A percentile compares a stretch with the other conserved stretches of the same genome.
Conservation (phyloP, 1,284 basidiomycete genomes). For the Pseudozyma sp. region DNA sequence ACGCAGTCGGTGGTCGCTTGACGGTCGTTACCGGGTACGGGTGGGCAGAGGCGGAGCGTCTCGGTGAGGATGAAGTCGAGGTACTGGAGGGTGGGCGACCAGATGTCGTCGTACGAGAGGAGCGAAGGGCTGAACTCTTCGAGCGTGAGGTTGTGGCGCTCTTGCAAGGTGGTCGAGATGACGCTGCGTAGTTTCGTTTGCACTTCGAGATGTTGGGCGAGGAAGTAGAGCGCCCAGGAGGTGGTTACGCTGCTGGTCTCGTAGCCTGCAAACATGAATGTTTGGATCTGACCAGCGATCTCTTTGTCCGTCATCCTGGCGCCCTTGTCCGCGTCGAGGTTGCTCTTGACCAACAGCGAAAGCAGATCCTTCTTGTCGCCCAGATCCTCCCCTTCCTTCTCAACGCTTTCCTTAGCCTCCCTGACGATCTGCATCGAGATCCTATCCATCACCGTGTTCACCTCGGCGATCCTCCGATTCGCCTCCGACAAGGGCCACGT, state of each 20-base stretch:
- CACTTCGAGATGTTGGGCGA: constrained; percentile 75
- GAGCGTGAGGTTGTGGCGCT: constrained; percentile 38
- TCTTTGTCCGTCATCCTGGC: constrained; percentile 77
- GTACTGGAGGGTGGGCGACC: constrained; percentile 48
- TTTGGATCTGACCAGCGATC: constrained; percentile 80
- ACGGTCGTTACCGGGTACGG: constrained; percentile 58
- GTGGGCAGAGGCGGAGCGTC: constrained; percentile 56
- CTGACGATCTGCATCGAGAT: constrained; percentile 35
- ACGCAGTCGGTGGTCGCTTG: constrained; percentile 45
- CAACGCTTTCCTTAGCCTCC: constrained; percentile 16
- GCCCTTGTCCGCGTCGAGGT: constrained; percentile 43
- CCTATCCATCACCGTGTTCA: constrained; percentile 40
- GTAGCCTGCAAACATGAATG: constrained; percentile 83
- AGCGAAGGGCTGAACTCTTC: constrained; percentile 27
- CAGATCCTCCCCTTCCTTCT: constrained; percentile 30
- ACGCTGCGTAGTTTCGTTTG: constrained; percentile 70
- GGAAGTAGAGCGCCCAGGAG: constrained; percentile 80
- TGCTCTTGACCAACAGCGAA: constrained; percentile 32
- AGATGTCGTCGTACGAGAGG: constrained; percentile 49
- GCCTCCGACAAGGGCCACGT: constrained; percentile 39
- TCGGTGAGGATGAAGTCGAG: constrained; percentile 59
- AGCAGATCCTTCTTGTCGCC: constrained; percentile 43
- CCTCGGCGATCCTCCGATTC: constrained; percentile 34
- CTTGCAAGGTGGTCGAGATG: not conserved
- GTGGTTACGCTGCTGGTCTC: constrained; percentile 83